phyloP scores from a whole-genome alignment of 2,329 filamentous ascomycete genomes.

The Diaporthe sp. region DNA sequence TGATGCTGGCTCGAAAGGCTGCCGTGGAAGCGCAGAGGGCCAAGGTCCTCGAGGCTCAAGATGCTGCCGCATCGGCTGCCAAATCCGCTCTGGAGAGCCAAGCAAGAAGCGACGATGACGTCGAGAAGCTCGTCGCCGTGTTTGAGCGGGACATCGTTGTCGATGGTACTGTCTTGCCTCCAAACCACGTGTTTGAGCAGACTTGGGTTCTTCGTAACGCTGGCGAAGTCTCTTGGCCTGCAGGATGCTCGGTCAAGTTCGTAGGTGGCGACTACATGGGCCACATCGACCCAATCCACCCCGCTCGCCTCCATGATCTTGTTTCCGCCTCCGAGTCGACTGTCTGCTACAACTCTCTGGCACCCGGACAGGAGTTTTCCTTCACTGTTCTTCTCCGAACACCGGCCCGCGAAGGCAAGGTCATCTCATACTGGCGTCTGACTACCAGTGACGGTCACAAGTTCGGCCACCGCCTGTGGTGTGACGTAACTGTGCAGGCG shows the following conservation, averaged over 20 bases:
- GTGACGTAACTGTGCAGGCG: conserved; percentile 81
- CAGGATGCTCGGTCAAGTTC: conserved; percentile 90
- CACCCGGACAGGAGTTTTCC: conserved; percentile 79
- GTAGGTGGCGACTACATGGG: conserved; percentile 98
- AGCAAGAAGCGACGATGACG: background rate
- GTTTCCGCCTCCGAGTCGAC: conserved; percentile 87
- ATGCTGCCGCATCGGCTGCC: conserved; percentile 34
- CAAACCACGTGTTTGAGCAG: conserved; percentile 85
- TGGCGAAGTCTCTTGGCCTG: conserved; percentile 84
- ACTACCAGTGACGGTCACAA: conserved; percentile 83
- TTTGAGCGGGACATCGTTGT: conserved; percentile 84
- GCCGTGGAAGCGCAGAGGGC: conserved; percentile 46
- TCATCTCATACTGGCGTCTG: conserved; percentile 97
- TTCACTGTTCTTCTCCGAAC: conserved; percentile 91
- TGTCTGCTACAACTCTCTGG: conserved; percentile 76
- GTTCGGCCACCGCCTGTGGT: conserved; percentile 96
- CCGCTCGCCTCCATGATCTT: conserved; percentile 83
- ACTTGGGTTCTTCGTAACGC: conserved; percentile 93
- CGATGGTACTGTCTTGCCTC: conserved; percentile 81
- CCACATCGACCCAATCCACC: conserved; percentile 83
- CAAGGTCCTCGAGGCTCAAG: background rate
- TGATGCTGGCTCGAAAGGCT: conserved; percentile 19
- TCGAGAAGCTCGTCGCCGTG: conserved; percentile 61
- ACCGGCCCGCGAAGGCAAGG: conserved; percentile 80
- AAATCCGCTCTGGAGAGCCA: conserved; percentile 40